Conservation (phyloP, 2,329 filamentous ascomycete species). For the Diplodia sapinea region DNA sequence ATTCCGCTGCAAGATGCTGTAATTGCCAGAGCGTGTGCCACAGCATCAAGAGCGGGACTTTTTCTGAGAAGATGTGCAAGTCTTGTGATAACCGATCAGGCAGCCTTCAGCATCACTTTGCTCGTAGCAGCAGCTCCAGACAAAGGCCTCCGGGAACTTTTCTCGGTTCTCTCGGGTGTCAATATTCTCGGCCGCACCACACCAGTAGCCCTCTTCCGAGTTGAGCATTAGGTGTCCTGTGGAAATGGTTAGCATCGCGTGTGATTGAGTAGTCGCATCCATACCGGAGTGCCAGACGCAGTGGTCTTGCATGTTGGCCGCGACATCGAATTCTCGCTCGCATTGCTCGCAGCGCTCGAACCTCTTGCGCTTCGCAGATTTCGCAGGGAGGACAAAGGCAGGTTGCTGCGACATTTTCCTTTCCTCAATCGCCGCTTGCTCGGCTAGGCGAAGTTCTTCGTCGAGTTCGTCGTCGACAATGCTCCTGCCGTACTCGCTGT, state of each 20-base stretch:
- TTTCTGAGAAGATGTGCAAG: neutral
- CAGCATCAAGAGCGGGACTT: neutral
- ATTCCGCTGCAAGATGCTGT: neutral
- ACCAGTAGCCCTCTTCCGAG: slow-evolving; percentile 1
- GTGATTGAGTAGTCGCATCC: neutral
- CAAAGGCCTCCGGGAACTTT: slow-evolving; percentile 39
- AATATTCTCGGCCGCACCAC: slow-evolving; percentile 31
- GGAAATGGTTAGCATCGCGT: neutral
- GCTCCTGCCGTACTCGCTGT: slow-evolving; percentile 2
- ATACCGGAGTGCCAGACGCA: slow-evolving; percentile 20
- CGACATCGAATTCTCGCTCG: slow-evolving; percentile 7
- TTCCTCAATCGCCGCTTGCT: neutral
- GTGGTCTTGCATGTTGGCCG: neutral
- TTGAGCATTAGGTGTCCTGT: neutral
- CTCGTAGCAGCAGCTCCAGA: slow-evolving; percentile 42
- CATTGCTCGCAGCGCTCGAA: slow-evolving; percentile 1
- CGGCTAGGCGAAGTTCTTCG: neutral
- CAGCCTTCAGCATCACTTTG: neutral
- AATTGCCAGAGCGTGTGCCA: neutral
- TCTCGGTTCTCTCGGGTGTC: slow-evolving; percentile 38
- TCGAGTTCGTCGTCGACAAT: slow-evolving; percentile 9
- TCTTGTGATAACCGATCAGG: neutral
- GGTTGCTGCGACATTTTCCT: neutral
- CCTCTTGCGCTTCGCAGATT: neutral
- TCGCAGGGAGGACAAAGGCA: neutral